Percentiles rank a stretch among this genome's conserved stretches.
Conservation (phyloP, 2,329 filamentous ascomycete genomes). For the Penicillium nordicum region DNA sequence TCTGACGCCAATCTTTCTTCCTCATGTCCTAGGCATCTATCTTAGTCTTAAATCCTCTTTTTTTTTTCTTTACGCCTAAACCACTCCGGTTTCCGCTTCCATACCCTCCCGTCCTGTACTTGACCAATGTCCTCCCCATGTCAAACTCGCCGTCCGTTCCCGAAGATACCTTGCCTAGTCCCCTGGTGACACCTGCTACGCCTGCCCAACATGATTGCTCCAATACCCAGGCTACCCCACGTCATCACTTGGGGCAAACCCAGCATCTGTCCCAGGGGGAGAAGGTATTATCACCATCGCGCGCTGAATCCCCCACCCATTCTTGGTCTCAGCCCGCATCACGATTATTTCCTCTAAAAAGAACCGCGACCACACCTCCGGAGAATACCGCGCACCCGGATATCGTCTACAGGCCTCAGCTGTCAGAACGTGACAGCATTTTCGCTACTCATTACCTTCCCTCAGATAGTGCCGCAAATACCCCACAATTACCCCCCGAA, state of each 20-base stretch:
- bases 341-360: slow-evolving; percentile 36
- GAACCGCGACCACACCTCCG: slow-evolving; percentile 31
- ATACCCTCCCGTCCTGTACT: slow-evolving; percentile 26
- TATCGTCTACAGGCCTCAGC: slow-evolving; percentile 45
- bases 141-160: slow-evolving; percentile 46
- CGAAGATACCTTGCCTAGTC: slow-evolving; percentile 40
- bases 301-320: slow-evolving; percentile 38
- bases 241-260: slow-evolving; percentile 33
- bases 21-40: background rate
- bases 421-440: slow-evolving; percentile 62
- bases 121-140: slow-evolving; percentile 53
- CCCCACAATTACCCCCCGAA: slow-evolving; percentile 36
- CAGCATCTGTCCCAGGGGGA: slow-evolving; percentile 31
- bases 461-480: slow-evolving; percentile 47
- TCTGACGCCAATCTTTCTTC: slow-evolving; percentile 7
- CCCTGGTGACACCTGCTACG: slow-evolving; percentile 47
- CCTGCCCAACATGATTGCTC: slow-evolving; percentile 40
- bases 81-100: slow-evolving; percentile 14
- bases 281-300: slow-evolving; percentile 31
- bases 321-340: slow-evolving; percentile 33
- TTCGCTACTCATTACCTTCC: slow-evolving; percentile 60
- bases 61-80: slow-evolving; percentile 3
- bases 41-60: background rate
- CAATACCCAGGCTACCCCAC: slow-evolving; percentile 28
- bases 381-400: slow-evolving; percentile 28